Evolutionary conservation across 2,329 filamentous ascomycete species (phyloP).

Genomic region (Gaeumannomyces sp.): DNA sequence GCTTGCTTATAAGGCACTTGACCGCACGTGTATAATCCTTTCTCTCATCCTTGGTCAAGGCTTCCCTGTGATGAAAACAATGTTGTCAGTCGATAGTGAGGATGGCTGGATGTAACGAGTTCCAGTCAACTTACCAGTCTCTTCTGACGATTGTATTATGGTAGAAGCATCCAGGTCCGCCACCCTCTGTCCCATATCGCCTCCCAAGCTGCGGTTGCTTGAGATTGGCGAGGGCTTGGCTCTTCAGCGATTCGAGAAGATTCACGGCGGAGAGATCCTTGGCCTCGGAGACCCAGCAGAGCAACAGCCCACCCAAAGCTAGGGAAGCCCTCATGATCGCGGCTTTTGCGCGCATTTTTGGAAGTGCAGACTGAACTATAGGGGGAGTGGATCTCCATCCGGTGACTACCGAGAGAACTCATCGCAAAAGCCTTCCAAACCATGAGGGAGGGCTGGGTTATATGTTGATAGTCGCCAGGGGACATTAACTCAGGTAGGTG

Average conservation of each 20-base stretch:
- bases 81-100: not conserved
- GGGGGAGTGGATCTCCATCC: no score
- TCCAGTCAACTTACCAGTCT: not conserved
- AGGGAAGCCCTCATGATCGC: not conserved
- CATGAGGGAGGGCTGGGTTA: not conserved
- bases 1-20: constrained; percentile 22
- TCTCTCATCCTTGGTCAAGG: constrained; percentile 18
- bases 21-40: constrained; percentile 22
- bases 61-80: constrained; percentile 15
- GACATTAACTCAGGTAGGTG: no score
- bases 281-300: not conserved
- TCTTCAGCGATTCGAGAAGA: not conserved
- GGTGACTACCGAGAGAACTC: not conserved
- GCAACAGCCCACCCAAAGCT: not conserved
- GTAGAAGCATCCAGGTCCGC: not conserved
- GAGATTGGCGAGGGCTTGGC: not conserved
- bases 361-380: not conserved
- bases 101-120: not conserved
- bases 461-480: not conserved
- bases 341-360: not conserved
- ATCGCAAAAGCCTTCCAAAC: no score
- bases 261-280: not conserved
- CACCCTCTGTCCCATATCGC: not conserved
- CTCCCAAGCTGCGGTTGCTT: not conserved
- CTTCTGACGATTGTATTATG: not conserved